Evolutionary conservation across 371 early-diverging fungal species (phyloP).

Genomic region (Enterocytospora artemiae): DNA sequence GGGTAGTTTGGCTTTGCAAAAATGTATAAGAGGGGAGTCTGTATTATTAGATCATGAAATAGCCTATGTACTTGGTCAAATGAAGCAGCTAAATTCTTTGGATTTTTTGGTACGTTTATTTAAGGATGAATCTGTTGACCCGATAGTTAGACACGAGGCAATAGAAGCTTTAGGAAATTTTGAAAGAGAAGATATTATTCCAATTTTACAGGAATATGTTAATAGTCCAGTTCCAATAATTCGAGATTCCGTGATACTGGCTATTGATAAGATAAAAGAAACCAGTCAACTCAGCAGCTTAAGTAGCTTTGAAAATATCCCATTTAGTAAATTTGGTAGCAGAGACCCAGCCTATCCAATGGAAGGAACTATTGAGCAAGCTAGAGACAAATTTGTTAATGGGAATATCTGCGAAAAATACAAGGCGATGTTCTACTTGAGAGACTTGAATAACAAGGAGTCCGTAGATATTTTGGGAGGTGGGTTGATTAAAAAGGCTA

Average conservation of each 20-base stretch:
- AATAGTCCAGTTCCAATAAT: conserved; percentile 51
- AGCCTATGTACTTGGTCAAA: conserved; percentile 94
- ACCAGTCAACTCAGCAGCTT: too few relatives aligned
- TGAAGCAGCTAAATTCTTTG: conserved; percentile 69
- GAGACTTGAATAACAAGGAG: conserved; percentile 70
- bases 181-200: conserved; percentile 24
- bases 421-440: conserved; percentile 89
- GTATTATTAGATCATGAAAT: conserved; percentile 91
- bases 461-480: conserved; percentile 73
- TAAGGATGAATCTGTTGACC: conserved; percentile 65
- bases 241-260: conserved; percentile 77
- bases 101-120: conserved; percentile 64
- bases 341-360: conserved; percentile 55
- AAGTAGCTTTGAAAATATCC: too few relatives aligned
- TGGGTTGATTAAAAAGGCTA: too few relatives aligned
- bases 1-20: conserved; percentile 63
- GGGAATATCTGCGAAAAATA: conserved; percentile 78
- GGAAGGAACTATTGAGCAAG: conserved; percentile 75
- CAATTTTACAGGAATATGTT: conserved; percentile 32
- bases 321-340: conserved; percentile 41
- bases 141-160: conserved; percentile 93
- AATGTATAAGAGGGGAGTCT: conserved; percentile 69
- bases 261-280: conserved; percentile 63
- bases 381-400: conserved; percentile 62
- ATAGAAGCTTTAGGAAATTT: conserved; percentile 54